Base-by-base conservation (phyloP, 257 asterid species). In the Fraxinus excelsior region DNA sequence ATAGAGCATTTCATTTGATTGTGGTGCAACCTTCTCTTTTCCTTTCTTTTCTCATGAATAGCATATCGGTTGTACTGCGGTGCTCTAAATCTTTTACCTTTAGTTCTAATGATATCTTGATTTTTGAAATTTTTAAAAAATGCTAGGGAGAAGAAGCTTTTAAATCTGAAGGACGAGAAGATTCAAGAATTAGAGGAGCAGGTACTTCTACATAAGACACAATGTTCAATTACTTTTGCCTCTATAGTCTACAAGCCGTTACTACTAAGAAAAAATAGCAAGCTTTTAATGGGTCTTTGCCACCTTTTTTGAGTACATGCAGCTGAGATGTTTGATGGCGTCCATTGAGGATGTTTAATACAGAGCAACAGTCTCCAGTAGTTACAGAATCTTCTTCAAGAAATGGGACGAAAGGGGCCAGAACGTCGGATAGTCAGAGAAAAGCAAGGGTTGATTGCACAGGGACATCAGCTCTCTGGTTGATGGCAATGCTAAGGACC, bases 121-220 rank as follows among this genome's bases (percentile, higher is more conserved):
- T 7, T 34, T 34, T 56, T 46, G 58, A 31, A 37, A 32, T 46
- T 37, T 56, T 64, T 49, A 69, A 44, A 58, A 65, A 64, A 67
- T 81, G 80, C 64, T 51, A 93, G 98, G 93, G 95, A 90, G 82
- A 86, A 82, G 83, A 82, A 64, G 76, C 74, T 82, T 72, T 32
- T 86, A 79, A 79, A 68, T 40, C 44, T 67, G 40, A 93, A 89
- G 87, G 92, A 91, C 70, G 79, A 82, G 73, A 86, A 75, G 88
- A 88, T 93, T 83, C 82, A 82, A 80, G 90, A 91, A 79, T 82
- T 96, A 87, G 97, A 96, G 89, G 94, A 87, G 85, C 85, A 89
- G 98, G 99, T 93, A 66, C 70, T 65, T 35, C 69, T 32, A 28
- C 70, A 42, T 56, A 53, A 65, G 2, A 26, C 31, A 58, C 64